phyloP scores from a whole-genome alignment of 2,329 filamentous ascomycete species.

The Torrubiella hemipterigena region DNA sequence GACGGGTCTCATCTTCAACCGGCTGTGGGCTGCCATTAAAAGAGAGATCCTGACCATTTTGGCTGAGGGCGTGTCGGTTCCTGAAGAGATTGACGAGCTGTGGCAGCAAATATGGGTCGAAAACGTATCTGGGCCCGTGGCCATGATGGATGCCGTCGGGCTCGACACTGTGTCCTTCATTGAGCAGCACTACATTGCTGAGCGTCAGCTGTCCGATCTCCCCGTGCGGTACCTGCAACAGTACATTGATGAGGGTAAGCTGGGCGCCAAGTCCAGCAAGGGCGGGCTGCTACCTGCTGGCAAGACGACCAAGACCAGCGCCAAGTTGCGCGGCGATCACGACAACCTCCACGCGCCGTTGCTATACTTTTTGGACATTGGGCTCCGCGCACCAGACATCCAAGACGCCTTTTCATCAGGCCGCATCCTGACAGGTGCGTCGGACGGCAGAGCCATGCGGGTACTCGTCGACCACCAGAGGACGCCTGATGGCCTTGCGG shows the following conservation, averaged over 20 bases:
- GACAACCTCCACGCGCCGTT: slow-evolving; percentile 4
- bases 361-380: slow-evolving; percentile 17
- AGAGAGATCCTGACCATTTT: slow-evolving; percentile 36
- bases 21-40: slow-evolving; percentile 45
- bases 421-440: slow-evolving; percentile 9
- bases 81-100: slow-evolving; percentile 35
- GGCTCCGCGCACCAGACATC: slow-evolving; percentile 8
- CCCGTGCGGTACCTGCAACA: slow-evolving; percentile 32
- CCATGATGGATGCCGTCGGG: slow-evolving; percentile 35
- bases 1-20: slow-evolving; percentile 42
- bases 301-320: slow-evolving; percentile 9
- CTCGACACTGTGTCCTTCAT: slow-evolving; percentile 42
- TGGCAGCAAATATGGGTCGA: slow-evolving; percentile 24
- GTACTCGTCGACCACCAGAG: slow-evolving; percentile 13
- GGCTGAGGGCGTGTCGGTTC: slow-evolving; percentile 33
- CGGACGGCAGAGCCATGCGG: slow-evolving; percentile 2
- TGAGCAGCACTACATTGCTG: slow-evolving; percentile 38
- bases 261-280: slow-evolving; percentile 29
- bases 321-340: slow-evolving; percentile 2
- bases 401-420: slow-evolving; percentile 5
- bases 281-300: slow-evolving; percentile 28
- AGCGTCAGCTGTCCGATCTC: slow-evolving; percentile 28
- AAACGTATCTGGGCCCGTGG: slow-evolving; percentile 8
- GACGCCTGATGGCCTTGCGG: slow-evolving; percentile 32
- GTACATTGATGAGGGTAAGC: slow-evolving; percentile 31